A percentile compares a stretch with the other conserved stretches of the same genome.
phyloP scores from a whole-genome alignment of 2,329 filamentous ascomycete genomes.

The Phaeosphaeriaceae sp. region DNA sequence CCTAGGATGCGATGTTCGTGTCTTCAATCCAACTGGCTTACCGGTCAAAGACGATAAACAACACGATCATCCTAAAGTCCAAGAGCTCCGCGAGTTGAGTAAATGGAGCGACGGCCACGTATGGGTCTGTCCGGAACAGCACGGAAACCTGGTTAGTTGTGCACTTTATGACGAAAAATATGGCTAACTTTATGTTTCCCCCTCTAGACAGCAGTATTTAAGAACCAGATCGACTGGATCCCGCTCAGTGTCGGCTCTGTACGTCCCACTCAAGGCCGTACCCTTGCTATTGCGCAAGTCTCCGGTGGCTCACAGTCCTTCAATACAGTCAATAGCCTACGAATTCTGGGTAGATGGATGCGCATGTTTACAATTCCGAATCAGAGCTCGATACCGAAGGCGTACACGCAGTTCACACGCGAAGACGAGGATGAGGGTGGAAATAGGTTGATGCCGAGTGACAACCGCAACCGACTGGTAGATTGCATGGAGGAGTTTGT shows the following conservation, averaged over 20 bases:
- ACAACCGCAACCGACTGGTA: constrained; percentile 65
- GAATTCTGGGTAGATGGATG: constrained; percentile 72
- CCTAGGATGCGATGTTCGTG: constrained; percentile 69
- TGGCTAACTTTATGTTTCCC: constrained; percentile 1
- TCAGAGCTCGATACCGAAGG: constrained; percentile 68
- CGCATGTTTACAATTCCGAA: constrained; percentile 72
- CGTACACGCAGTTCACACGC: constrained; percentile 66
- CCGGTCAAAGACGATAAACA: constrained; percentile 69
- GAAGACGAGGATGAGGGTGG: constrained; percentile 43
- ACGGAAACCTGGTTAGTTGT: constrained; percentile 63
- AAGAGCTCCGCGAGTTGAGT: constrained; percentile 66
- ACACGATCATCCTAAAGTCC: constrained; percentile 65
- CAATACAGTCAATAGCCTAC: constrained; percentile 70
- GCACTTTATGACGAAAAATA: neutral
- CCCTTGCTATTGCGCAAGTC: too few relatives aligned
- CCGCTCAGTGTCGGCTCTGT: constrained; percentile 67
- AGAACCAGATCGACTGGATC: constrained; percentile 75
- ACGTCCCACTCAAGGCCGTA: constrained; percentile 71
- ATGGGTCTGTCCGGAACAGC: constrained; percentile 71
- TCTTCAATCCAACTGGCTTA: constrained; percentile 64
- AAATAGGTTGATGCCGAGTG: constrained; percentile 60
- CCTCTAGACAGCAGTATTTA: constrained; percentile 67
- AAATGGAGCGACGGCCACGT: constrained; percentile 71
- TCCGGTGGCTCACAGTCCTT: constrained; percentile 70
- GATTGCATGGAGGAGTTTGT: constrained; percentile 75